phyloP scores from a whole-genome alignment of 345 rosid species.

The Hibiscus trionum region DNA sequence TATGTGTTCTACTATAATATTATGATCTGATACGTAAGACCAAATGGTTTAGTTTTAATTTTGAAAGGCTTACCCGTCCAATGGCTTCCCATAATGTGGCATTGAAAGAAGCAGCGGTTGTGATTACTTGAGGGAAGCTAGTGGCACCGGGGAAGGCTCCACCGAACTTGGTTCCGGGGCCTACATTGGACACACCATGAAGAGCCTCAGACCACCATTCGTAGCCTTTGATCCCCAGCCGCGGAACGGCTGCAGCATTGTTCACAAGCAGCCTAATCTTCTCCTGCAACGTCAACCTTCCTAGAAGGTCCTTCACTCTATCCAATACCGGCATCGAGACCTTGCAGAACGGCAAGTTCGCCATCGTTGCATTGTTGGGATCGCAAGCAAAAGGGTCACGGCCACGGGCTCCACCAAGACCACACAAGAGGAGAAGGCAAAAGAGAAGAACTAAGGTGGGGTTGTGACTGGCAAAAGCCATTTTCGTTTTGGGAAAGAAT shows the following conservation, averaged over 20 bases:
- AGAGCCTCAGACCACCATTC: constrained; percentile 99
- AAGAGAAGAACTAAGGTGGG: constrained; percentile 15
- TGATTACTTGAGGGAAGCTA: constrained; percentile 88
- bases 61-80: constrained; percentile 44
- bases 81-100: constrained; percentile 74
- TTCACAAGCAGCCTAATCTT: constrained; percentile 55
- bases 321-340: constrained; percentile 34
- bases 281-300: constrained; percentile 63
- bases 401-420: constrained; percentile 27
- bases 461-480: constrained; percentile 1
- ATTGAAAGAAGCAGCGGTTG: constrained; percentile 80
- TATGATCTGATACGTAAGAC: no score
- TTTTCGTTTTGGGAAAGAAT: constrained; percentile 1
- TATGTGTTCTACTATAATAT: no score
- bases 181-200: constrained; percentile 83
- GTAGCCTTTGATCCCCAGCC: constrained; percentile 67
- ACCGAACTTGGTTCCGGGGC: constrained; percentile 61
- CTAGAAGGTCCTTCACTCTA: constrained; percentile 60
- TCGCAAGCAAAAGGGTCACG: constrained; percentile 57
- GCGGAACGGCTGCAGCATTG: constrained; percentile 62
- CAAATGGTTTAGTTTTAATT: no score
- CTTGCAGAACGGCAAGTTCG: constrained; percentile 43
- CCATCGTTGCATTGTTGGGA: constrained; percentile 32
- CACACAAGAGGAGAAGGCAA: constrained; percentile 20
- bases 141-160: constrained; percentile 68